Evolutionary conservation across 2,329 filamentous ascomycete species (phyloP).

Genomic region (Talaromyces sp.): DNA sequence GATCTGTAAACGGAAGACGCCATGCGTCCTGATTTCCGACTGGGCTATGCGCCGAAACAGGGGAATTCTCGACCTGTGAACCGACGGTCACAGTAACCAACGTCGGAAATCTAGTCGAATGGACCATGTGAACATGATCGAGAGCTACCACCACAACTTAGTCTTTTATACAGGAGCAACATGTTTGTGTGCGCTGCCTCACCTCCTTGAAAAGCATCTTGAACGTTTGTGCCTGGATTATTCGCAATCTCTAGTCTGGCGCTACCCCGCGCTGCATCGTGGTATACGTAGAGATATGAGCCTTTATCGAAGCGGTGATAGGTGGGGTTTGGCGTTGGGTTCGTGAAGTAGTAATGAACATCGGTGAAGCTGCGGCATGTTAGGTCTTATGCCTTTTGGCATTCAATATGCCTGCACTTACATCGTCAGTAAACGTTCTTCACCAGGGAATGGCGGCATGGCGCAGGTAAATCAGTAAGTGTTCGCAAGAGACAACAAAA

Average conservation of each 20-base stretch:
- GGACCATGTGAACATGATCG: conserved; percentile 51
- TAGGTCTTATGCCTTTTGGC: background rate
- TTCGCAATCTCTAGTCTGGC: conserved; percentile 62
- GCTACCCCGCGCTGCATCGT: conserved; percentile 52
- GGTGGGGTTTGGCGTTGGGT: conserved; percentile 53
- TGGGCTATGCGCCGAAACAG: conserved; percentile 26
- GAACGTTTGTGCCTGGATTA: conserved; percentile 59
- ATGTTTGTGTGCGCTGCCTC: conserved; percentile 13
- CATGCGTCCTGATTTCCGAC: conserved; percentile 47
- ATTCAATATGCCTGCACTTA: conserved; percentile 28
- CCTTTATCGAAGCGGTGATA: conserved; percentile 64
- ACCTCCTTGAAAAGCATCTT: conserved; percentile 63
- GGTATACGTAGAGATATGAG: conserved; percentile 64
- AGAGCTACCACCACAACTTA: conserved; percentile 39
- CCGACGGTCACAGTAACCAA: conserved; percentile 58
- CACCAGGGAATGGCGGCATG: conserved; percentile 47
- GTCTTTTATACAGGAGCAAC: background rate
- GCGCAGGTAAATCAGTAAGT: conserved; percentile 16
- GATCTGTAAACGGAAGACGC: conserved; percentile 55
- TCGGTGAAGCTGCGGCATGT: conserved; percentile 55
- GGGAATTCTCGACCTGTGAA: conserved; percentile 29
- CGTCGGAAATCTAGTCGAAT: conserved; percentile 59
- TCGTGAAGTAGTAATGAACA: conserved; percentile 61
- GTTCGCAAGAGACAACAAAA: conserved; percentile 10
- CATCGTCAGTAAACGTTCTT: conserved; percentile 47